Base-by-base conservation (phyloP, 148 eudicot species). In the Cornus suecica region DNA sequence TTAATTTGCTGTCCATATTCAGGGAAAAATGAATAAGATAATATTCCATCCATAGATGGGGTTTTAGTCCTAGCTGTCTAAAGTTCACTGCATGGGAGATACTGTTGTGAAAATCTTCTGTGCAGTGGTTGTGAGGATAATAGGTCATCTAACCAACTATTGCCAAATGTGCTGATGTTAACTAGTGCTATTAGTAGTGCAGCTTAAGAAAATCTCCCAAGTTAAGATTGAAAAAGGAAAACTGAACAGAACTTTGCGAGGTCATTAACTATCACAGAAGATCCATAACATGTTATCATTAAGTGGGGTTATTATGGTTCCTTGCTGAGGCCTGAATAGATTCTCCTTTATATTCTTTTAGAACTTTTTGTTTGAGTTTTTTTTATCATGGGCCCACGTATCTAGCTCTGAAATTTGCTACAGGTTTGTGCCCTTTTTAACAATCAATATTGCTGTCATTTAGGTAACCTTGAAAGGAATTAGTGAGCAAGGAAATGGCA, bases 381-480 rank as follows among this genome's bases (percentile, higher is more conserved):
- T 58, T 58, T 58, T 24, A 58, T 20, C 20, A 58, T 58, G 62
- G 23, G 0, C 62, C 8, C 24, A 11, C n/a, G 62, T 24, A 58
- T 18, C 23, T 58, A 25, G 24, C 54, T 48, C n/a, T 2, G 62
- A 22, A 58, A n/a, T 5, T 58, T 58, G 8, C 24, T 58, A 5
- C 62, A 58, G 23, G 62, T 5, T 58, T 58, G 24, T 1, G 24
- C 62, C 24, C 8, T 58, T 58, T 58, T 58, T 24, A 14, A 51
- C 28, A 25, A 77, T 77, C 63, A 76, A 69, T 67, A 31, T 76
- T 75, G 67, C 72, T 54, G 69, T 60, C 78, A 48, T 78, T 74
- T 87, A 92, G 97, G 91, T 80, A 81, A 88, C 77, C 75, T 52
- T 69, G 74, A 88, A 73, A 82, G 90, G 89, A 74, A 83, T 66